Evolutionary conservation across 1,284 basidiomycete genomes (phyloP), one percentile per base, ranked within the genome.

Genomic region (Somion occarium): DNA sequence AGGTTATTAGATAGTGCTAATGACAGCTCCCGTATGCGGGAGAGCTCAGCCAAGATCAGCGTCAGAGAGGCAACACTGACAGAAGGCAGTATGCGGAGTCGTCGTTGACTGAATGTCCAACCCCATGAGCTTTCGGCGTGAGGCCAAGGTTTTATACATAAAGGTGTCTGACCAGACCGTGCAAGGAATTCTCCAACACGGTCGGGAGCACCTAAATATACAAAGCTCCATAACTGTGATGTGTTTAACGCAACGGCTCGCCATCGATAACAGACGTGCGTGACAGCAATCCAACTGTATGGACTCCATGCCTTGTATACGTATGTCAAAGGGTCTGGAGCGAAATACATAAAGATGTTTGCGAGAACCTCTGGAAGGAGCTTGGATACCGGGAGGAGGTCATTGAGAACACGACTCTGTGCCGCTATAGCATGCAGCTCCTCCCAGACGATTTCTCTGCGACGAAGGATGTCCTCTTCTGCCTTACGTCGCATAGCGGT

Each of bases 191-290:
- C 19, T 4, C 24, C 19, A 13, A 43, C 23, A 13, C 19, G 23
- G 5, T 43, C 42, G 18, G 19, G n/a, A 13, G 18, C 13, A n/a
- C 19, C 42, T 5, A 43, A 43, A 22, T 43, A 43, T 23, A 43
- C 13, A 9, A 9, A 23, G 11, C n/a, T 48, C 46, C 46, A 48
- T n/a, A 48, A 39, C 11, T 3, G 7, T 2, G 46, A 3, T 27
- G 30, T 13, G 13, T 20, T 18, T 9, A 38, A 27, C 15, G 46
- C 46, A 12, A 48, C 34, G 30, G 13, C 34, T 22, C 46, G 30
- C 46, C 46, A 48, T 3, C 37, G 46, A 37, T 48, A 37, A 38
- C 46, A 48, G 12, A 48, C 34, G 11, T 48, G 46, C 3, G 46
- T 48, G 46, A 48, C 13, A 3, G 12, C 12, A n/a, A 48, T 5